A percentile compares a stretch with the other conserved stretches of the same genome.
Conservation (phyloP, 192 early-diverging fungal genomes). For the Coemansia sp. region DNA sequence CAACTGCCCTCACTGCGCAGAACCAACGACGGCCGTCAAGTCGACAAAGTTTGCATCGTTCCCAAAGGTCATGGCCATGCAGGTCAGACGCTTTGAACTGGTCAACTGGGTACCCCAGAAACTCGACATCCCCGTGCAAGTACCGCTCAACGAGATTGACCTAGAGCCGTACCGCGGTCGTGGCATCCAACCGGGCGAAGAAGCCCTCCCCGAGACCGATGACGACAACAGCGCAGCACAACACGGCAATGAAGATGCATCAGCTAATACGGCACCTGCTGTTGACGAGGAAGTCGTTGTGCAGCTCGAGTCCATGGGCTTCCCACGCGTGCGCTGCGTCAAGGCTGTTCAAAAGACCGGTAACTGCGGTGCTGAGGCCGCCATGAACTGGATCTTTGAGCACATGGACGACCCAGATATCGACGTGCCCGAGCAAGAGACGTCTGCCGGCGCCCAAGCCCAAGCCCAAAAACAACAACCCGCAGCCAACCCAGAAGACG, state of each 20-base stretch:
- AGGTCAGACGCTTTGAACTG: slow-evolving; percentile 67
- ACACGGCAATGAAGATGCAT: slow-evolving; percentile 3
- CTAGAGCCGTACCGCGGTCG: slow-evolving; percentile 67
- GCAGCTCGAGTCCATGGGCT: slow-evolving; percentile 91
- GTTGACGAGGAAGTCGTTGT: slow-evolving; percentile 67
- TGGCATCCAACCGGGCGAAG: slow-evolving; percentile 68
- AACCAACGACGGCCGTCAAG: slow-evolving; percentile 58
- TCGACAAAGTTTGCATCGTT: slow-evolving; percentile 70
- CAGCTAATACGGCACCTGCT: not conserved
- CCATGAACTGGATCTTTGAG: slow-evolving; percentile 94
- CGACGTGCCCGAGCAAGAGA: slow-evolving; percentile 33
- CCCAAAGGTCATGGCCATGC: slow-evolving; percentile 68
- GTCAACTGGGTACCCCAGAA: slow-evolving; percentile 80
- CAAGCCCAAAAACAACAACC: no score
- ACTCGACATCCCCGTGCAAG: slow-evolving; percentile 57
- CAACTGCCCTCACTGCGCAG: slow-evolving; percentile 59
- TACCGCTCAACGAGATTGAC: slow-evolving; percentile 54
- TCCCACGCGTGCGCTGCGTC: slow-evolving; percentile 77
- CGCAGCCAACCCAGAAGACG: slow-evolving; percentile 50
- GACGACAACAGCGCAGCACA: no score
- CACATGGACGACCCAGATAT: slow-evolving; percentile 95
- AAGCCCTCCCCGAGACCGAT: slow-evolving; percentile 70
- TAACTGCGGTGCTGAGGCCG: slow-evolving; percentile 71
- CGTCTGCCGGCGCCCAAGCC: no score
- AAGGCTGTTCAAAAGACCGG: slow-evolving; percentile 82